These are phyloP conservation scores for Tolypocladium amazonense DNA, from an alignment of 2,329 filamentous ascomycete species.

Conservation along the genomic window DNA sequence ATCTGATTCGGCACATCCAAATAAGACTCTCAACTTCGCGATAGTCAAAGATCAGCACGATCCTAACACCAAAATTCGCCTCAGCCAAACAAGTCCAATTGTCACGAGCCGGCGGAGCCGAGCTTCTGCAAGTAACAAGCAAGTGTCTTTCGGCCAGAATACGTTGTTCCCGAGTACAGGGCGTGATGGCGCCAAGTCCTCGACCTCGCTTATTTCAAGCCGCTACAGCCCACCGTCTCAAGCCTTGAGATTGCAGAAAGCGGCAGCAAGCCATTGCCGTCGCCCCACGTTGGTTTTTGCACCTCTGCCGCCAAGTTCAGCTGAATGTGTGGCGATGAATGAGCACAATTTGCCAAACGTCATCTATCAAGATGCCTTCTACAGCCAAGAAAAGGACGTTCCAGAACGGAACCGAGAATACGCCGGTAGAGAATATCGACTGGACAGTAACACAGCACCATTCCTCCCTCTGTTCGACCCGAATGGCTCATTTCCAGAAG, in stretches of 20 bases:
- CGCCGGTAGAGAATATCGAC: constrained; percentile 73
- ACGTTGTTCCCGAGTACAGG: neutral
- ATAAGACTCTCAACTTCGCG: constrained; percentile 48
- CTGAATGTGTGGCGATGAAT: constrained; percentile 11
- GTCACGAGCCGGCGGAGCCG: constrained; percentile 38
- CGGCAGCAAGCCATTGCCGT: neutral
- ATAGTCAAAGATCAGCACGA: constrained; percentile 70
- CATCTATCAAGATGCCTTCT: constrained; percentile 78
- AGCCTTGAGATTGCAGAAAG: neutral
- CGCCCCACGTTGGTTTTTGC: constrained; percentile 12
- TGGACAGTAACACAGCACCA: constrained; percentile 64
- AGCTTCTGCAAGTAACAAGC: constrained; percentile 13
- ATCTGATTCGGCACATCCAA: constrained; percentile 14
- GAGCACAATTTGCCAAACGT: constrained; percentile 43
- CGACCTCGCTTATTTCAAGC: neutral
- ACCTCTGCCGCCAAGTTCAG: constrained; percentile 14
- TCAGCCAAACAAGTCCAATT: constrained; percentile 51
- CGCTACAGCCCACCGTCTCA: neutral
- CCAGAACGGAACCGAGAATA: constrained; percentile 71
- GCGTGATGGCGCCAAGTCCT: neutral
- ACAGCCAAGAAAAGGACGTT: constrained; percentile 75
- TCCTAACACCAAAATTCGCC: constrained; percentile 47
- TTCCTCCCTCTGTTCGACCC: constrained; percentile 73
- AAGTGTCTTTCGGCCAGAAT: constrained; percentile 9
- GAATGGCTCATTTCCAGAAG: constrained; percentile 42